A percentile compares a stretch with the other conserved stretches of the same genome.
Evolutionary conservation across 2,329 filamentous ascomycete genomes (phyloP).

Genomic region (Epichloe uncinata): DNA sequence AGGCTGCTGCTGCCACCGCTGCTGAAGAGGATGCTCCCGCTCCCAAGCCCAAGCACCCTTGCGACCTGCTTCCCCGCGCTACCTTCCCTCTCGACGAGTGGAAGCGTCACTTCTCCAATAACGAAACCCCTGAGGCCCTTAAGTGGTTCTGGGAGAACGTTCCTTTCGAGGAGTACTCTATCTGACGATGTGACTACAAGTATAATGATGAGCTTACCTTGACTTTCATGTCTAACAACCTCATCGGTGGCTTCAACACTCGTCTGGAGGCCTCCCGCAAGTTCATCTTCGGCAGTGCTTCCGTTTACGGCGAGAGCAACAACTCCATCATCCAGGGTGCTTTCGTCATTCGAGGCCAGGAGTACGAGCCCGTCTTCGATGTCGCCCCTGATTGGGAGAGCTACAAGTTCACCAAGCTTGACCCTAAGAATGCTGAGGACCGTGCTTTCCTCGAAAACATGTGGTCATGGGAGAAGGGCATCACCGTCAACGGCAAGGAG

Average conservation of each 20-base stretch:
- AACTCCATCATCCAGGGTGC: conserved; percentile 85
- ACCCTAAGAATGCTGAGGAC: conserved; percentile 75
- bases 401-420: conserved; percentile 94
- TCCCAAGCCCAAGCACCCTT: conserved; percentile 93
- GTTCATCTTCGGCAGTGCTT: conserved; percentile 85
- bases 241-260: conserved; percentile 95
- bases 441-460: conserved; percentile 70
- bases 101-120: conserved; percentile 99
- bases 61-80: conserved; percentile 70
- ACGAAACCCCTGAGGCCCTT: conserved; percentile 70
- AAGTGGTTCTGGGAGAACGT: conserved; percentile 98
- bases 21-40: conserved; percentile 32
- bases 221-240: conserved; percentile 98
- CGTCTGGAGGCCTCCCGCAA: conserved; percentile 97
- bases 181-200: conserved; percentile 95
- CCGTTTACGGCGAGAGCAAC: conserved; percentile 81
- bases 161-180: conserved; percentile 87
- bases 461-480: conserved; percentile 87
- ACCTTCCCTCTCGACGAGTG: conserved; percentile 84
- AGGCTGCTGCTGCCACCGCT: conserved; percentile 17
- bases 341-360: conserved; percentile 88
- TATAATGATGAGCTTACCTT: conserved; percentile 97
- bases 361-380: conserved; percentile 75
- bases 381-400: conserved; percentile 96
- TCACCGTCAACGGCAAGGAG: conserved; percentile 71